A percentile compares a stretch with the other conserved stretches of the same genome.
These are phyloP conservation scores for Rachicladosporium sp. DNA, from an alignment of 2,329 filamentous ascomycete species.

Conservation along the genomic window DNA sequence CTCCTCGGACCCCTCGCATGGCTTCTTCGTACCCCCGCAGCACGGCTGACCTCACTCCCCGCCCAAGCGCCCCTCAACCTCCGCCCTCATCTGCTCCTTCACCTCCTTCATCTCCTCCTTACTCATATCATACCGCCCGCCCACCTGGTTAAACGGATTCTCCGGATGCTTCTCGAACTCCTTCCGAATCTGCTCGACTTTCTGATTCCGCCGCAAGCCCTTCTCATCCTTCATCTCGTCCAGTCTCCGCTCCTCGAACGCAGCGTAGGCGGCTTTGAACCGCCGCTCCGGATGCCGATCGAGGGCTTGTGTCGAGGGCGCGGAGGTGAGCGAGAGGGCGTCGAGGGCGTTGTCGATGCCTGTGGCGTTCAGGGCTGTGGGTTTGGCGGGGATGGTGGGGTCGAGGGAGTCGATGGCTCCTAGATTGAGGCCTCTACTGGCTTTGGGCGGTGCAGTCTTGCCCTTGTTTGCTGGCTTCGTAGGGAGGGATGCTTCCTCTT, in stretches of 20 bases:
- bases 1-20: no score
- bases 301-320: slow-evolving; percentile 50
- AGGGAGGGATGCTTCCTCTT: slow-evolving; percentile 62
- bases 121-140: slow-evolving; percentile 61
- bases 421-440: slow-evolving; percentile 56
- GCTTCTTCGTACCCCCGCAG: no score
- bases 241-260: slow-evolving; percentile 69
- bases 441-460: slow-evolving; percentile 50
- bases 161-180: slow-evolving; percentile 93
- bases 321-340: slow-evolving; percentile 57
- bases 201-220: slow-evolving; percentile 70
- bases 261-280: slow-evolving; percentile 73
- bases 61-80: slow-evolving; percentile 16
- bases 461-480: slow-evolving; percentile 53
- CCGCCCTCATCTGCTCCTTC: slow-evolving; percentile 30
- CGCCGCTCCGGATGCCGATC: slow-evolving; percentile 82
- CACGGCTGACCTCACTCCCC: background rate
- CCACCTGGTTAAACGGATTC: slow-evolving; percentile 87
- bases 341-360: slow-evolving; percentile 93
- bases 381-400: slow-evolving; percentile 33
- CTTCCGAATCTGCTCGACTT: slow-evolving; percentile 70
- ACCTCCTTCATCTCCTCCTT: slow-evolving; percentile 63
- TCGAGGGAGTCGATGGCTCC: slow-evolving; percentile 51
- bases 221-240: slow-evolving; percentile 78
- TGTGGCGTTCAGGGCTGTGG: slow-evolving; percentile 59